These are phyloP conservation scores for Rhodamnia argentea DNA, from an alignment of 345 rosid genomes.

Conservation along the genomic window DNA sequence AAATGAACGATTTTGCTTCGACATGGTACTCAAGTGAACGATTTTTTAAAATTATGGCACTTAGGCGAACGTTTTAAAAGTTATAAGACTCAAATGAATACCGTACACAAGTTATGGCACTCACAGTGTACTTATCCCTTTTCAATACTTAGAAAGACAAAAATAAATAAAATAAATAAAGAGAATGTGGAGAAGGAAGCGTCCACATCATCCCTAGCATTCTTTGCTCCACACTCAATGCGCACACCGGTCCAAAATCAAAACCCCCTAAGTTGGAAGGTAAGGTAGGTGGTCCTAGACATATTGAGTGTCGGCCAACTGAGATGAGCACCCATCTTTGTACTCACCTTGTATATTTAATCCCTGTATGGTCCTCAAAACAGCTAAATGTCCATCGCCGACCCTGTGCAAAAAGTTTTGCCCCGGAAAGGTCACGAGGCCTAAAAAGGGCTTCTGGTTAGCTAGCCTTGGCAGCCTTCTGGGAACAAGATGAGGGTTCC, in stretches of 20 bases:
- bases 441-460: background rate
- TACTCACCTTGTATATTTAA: background rate
- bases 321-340: background rate
- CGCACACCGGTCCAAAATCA: background rate
- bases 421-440: background rate
- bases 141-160: background rate
- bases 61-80: too few species aligned
- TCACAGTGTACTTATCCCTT: too few species aligned
- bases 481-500: background rate
- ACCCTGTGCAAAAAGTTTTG: too few species aligned
- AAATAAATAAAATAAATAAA: background rate
- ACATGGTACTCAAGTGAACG: too few species aligned
- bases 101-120: too few species aligned
- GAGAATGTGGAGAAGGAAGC: background rate
- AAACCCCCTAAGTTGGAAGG: slow-evolving; percentile 4
- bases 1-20: too few species aligned
- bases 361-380: background rate
- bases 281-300: slow-evolving; percentile 17
- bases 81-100: too few species aligned
- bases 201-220: slow-evolving; percentile 4
- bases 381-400: background rate
- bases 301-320: background rate
- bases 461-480: background rate
- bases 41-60: too few species aligned
- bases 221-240: background rate